These are phyloP conservation scores for Psilocybe cubensis DNA, from an alignment of 768 basidiomycete genomes.

Conservation along the genomic window DNA sequence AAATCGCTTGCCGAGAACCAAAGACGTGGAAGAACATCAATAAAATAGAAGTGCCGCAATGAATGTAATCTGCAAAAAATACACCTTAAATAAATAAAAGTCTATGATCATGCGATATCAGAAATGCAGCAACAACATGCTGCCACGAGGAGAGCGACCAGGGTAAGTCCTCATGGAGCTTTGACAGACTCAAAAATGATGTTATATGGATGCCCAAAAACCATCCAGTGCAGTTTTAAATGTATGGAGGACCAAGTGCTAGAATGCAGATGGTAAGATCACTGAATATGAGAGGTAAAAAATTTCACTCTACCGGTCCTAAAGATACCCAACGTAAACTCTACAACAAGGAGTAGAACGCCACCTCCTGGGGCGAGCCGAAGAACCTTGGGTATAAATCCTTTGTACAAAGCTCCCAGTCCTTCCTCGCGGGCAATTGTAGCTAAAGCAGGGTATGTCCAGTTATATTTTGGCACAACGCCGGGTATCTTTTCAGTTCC, in stretches of 20 bases:
- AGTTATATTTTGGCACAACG: conserved; percentile 86
- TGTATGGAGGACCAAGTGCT: conserved; percentile 60
- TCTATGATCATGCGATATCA: too few species aligned
- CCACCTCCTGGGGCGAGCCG: conserved; percentile 96
- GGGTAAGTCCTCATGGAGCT: too few species aligned
- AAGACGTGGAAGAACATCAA: too few species aligned
- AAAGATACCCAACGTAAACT: conserved; percentile 80
- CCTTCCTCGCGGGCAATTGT: conserved; percentile 91
- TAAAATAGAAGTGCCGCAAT: too few species aligned
- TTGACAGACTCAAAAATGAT: neutral
- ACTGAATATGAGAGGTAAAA: neutral
- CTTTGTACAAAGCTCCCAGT: conserved; percentile 85
- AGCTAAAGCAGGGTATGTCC: conserved; percentile 89
- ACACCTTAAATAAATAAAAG: too few species aligned
- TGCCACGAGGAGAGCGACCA: too few species aligned
- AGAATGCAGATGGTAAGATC: conserved; percentile 1
- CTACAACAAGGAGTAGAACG: conserved; percentile 91
- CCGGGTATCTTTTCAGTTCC: conserved; percentile 67
- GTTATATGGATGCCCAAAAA: neutral
- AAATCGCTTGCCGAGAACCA: too few species aligned
- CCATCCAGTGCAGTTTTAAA: conserved; percentile 27
- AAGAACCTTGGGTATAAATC: conserved; percentile 94
- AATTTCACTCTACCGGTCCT: conserved; percentile 56
- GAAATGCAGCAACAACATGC: too few species aligned
- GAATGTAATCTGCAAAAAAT: too few species aligned